These are phyloP conservation scores for Salix brachista DNA, from an alignment of 345 rosid species.

Conservation along the genomic window DNA sequence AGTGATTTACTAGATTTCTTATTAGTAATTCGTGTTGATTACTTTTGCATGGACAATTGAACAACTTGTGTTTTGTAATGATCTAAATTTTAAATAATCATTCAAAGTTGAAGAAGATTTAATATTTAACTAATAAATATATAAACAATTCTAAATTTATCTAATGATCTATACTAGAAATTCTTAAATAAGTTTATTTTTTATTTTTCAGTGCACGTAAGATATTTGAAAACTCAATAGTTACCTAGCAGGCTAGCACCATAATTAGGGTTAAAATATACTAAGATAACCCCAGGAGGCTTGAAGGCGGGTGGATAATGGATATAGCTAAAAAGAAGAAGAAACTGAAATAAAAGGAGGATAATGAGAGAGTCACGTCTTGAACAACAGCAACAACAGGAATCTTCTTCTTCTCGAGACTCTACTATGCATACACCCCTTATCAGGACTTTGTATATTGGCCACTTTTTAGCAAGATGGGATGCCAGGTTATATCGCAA, in stretches of 20 bases:
- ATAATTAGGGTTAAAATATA: neutral
- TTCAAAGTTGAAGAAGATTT: no score
- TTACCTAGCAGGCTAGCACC: neutral
- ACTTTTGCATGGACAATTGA: no score
- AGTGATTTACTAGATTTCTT: no score
- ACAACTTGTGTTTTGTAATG: no score
- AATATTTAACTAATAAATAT: no score
- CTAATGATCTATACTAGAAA: no score
- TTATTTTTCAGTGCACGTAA: no score
- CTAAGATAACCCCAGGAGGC: neutral
- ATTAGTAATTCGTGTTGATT: no score
- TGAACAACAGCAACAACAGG: neutral
- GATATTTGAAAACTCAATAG: no score
- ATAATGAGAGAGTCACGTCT: neutral
- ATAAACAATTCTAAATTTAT: no score
- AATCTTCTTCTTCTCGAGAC: slow-evolving; percentile 3
- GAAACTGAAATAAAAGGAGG: neutral
- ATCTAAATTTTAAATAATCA: no score
- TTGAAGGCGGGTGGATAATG: neutral
- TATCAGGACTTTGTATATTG: slow-evolving; percentile 46
- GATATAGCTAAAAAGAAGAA: neutral
- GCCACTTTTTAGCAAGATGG: slow-evolving; percentile 89
- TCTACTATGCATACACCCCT: slow-evolving; percentile 21
- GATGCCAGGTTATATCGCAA: slow-evolving; percentile 52
- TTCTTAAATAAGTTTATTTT: no score